Base-by-base conservation (phyloP, 2,329 filamentous ascomycete species). In the Colletotrichum acutatum region DNA sequence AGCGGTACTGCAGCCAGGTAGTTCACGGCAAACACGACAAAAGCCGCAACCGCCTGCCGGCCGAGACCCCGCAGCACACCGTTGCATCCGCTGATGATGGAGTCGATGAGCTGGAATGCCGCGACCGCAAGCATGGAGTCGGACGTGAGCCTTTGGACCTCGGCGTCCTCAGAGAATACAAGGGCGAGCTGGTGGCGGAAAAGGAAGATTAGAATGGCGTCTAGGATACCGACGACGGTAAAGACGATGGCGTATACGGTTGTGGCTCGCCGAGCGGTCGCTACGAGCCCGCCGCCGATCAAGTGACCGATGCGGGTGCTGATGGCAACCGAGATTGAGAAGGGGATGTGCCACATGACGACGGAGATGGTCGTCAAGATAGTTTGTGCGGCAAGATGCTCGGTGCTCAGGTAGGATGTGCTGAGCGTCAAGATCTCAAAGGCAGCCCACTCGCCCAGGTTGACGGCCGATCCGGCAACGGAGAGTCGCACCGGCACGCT, bases 351-450 rank as follows among this genome's bases (percentile, higher is more conserved):
- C 83, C 83, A 85, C 57, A 82, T 79, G 1, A 85, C 78, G 24
- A 84, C 78, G 2, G 82, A 83, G 1, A 83, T 79, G 0, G 84
- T 85, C 5, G 80, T 83, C 71, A 85, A 71, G 12, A 85, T 78
- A 5, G 83, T 82, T 74, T 85, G 84, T 7, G 84, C 83, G 2
- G 84, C 84, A 1, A 85, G 79, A 61, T 85, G 82, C 5, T 79
- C 78, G 1, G 84, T 85, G 75, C 82, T 81, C 46, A 86, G 77
- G 74, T 86, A 85, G 6, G 83, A 84, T 0, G 85, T 84, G 76
- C 84, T 84, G 7, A 87, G 79, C 1, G 83, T 85, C 12, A 86
- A 75, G 22, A 86, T 79, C 77, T 86, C 84, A 60, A 83, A 84
- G 3, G 84, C 83, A 12, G 79, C 78, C 83, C 84, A 85, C 76